phyloP scores from a whole-genome alignment of 169 alveolate genomes.

The Eimeria maxima region DNA sequence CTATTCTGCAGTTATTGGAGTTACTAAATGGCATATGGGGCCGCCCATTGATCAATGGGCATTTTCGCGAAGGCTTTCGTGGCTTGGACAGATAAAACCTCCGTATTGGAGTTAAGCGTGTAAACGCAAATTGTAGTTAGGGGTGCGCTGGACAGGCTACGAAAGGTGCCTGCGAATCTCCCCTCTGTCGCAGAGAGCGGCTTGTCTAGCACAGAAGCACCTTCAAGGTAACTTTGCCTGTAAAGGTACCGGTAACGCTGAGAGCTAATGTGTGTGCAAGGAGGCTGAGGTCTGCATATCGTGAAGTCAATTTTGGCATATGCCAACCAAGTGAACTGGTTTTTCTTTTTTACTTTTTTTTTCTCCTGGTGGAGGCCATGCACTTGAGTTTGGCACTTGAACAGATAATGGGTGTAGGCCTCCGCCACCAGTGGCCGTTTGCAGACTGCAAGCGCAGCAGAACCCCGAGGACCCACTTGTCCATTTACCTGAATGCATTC shows the following conservation, averaged over 20 bases:
- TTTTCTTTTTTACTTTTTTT: not conserved
- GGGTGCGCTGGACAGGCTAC: not conserved
- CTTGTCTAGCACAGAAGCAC: not conserved
- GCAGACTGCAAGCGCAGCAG: not conserved
- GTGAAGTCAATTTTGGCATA: not conserved
- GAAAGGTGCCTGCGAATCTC: not conserved
- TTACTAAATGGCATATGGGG: not conserved
- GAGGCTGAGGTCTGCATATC: not conserved
- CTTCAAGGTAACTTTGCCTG: not conserved
- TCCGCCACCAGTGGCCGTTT: not conserved
- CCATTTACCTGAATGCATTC: not conserved
- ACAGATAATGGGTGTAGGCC: not conserved
- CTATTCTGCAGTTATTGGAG: constrained; percentile 2
- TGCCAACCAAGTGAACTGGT: constrained; percentile 1
- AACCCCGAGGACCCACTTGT: not conserved
- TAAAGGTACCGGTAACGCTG: not conserved
- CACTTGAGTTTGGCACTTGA: not conserved
- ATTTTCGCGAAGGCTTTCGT: constrained; percentile 7
- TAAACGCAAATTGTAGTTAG: not conserved
- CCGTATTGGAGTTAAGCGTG: no score
- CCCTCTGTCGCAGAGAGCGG: constrained; percentile 19
- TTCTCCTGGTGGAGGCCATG: not conserved
- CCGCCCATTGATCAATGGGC: constrained; percentile 16
- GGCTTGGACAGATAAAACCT: not conserved
- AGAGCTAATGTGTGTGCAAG: not conserved